These are phyloP conservation scores for Trifolium repens DNA, from an alignment of 306 rosid genomes.

Conservation along the genomic window DNA sequence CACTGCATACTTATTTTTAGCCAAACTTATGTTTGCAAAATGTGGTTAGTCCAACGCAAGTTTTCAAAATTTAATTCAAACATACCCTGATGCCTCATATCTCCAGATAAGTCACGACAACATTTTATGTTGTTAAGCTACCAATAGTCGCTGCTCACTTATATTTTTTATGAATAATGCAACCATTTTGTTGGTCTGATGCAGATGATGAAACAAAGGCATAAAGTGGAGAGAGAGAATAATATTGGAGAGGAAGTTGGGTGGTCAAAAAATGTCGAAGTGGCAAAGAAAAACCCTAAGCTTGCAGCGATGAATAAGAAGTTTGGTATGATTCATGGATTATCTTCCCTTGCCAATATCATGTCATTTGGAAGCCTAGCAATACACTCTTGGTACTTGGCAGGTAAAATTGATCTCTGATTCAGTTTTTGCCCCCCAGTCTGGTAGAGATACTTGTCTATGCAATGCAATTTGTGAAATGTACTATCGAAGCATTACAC, in stretches of 20 bases:
- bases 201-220: conserved; percentile 97
- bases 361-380: conserved; percentile 94
- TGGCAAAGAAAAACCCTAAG: conserved; percentile 84
- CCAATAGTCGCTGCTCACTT: background rate
- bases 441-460: conserved; percentile 35
- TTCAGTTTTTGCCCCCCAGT: conserved; percentile 38
- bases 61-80: background rate
- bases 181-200: conserved; percentile 42
- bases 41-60: background rate
- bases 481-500: conserved; percentile 17
- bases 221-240: conserved; percentile 89
- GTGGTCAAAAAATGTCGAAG: conserved; percentile 91
- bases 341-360: conserved; percentile 95
- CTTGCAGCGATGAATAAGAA: conserved; percentile 97
- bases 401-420: conserved; percentile 79
- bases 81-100: background rate
- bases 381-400: conserved; percentile 97
- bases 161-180: conserved; percentile 8
- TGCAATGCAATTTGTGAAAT: conserved; percentile 30
- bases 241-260: conserved; percentile 90
- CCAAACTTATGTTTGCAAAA: background rate
- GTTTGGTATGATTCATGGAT: conserved; percentile 97
- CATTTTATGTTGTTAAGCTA: conserved; percentile 28
- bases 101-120: conserved; percentile 18
- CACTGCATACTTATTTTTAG: background rate